These are phyloP conservation scores for Nothomitra cinnamomea DNA, from an alignment of 2,329 filamentous ascomycete genomes.

Conservation along the genomic window DNA sequence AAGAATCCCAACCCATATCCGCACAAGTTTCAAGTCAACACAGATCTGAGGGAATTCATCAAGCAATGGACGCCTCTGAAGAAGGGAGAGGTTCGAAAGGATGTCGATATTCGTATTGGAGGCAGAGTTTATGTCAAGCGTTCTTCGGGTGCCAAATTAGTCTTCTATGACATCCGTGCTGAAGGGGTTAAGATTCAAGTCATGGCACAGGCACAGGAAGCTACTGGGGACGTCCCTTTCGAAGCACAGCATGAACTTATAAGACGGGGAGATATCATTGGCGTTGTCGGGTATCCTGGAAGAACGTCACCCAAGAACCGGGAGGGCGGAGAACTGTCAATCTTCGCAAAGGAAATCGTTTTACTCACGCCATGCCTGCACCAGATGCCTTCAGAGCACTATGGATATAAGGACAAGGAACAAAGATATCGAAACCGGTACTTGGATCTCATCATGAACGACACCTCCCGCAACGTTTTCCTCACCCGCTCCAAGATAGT, in stretches of 20 bases:
- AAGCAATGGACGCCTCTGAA: constrained; percentile 60
- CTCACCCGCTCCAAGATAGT: constrained; percentile 76
- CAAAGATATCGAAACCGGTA: constrained; percentile 85
- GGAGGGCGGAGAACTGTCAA: constrained; percentile 77
- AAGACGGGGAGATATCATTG: constrained; percentile 82
- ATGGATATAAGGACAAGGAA: constrained; percentile 90
- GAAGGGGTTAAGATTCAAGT: constrained; percentile 72
- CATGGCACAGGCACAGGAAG: constrained; percentile 76
- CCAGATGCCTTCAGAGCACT: constrained; percentile 76
- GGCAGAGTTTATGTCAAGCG: constrained; percentile 84
- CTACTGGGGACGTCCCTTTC: constrained; percentile 52
- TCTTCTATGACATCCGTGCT: constrained; percentile 75
- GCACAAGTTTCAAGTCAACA: constrained; percentile 81
- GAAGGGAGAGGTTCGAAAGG: constrained; percentile 69
- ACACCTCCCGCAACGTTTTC: constrained; percentile 66
- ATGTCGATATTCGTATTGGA: constrained; percentile 59
- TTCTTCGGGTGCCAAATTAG: constrained; percentile 62
- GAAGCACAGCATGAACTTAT: constrained; percentile 80
- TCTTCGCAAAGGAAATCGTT: constrained; percentile 75
- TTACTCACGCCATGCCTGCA: constrained; percentile 85
- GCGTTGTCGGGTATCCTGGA: constrained; percentile 68
- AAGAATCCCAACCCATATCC: constrained; percentile 75
- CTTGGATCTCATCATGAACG: constrained; percentile 94
- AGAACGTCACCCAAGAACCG: constrained; percentile 79
- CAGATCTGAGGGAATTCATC: constrained; percentile 65